These are phyloP conservation scores for Lanmaoa rubissima DNA, from an alignment of 768 basidiomycete species.

Conservation along the genomic window DNA sequence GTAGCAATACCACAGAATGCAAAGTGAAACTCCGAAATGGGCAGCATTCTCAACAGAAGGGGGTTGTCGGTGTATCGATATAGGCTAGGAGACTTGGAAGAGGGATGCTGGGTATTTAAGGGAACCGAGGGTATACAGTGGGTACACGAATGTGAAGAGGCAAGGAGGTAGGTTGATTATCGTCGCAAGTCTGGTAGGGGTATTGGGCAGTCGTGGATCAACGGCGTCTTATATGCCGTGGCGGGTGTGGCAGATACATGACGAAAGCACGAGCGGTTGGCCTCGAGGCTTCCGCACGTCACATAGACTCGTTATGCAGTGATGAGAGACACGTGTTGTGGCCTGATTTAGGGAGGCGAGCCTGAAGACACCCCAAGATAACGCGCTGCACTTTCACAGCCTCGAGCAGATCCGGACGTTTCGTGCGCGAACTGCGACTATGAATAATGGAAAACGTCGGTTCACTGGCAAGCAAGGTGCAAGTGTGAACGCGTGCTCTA, in stretches of 20 bases:
- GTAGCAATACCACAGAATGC: conserved; percentile 58
- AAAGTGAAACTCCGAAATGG: conserved; percentile 52
- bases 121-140: conserved; percentile 9
- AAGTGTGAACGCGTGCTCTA: neutral
- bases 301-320: neutral
- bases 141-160: conserved; percentile 7
- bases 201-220: conserved; percentile 24
- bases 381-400: conserved; percentile 17
- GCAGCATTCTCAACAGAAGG: conserved; percentile 38
- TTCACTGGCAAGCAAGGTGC: neutral
- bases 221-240: conserved; percentile 32
- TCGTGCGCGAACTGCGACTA: neutral
- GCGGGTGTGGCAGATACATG: conserved; percentile 18
- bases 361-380: conserved; percentile 6
- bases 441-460: conserved; percentile 1
- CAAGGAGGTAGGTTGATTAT: conserved; percentile 19
- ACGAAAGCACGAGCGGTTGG: conserved; percentile 25
- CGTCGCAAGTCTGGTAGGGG: conserved; percentile 19
- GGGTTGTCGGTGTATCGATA: neutral
- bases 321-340: conserved; percentile 25
- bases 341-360: conserved; percentile 9
- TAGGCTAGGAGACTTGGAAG: conserved; percentile 9
- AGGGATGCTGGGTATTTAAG: conserved; percentile 21
- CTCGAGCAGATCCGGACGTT: conserved; percentile 4
- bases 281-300: conserved; percentile 34